Evolutionary conservation across 2,329 filamentous ascomycete species (phyloP).

Genomic region (Calonectria fujianensis): DNA sequence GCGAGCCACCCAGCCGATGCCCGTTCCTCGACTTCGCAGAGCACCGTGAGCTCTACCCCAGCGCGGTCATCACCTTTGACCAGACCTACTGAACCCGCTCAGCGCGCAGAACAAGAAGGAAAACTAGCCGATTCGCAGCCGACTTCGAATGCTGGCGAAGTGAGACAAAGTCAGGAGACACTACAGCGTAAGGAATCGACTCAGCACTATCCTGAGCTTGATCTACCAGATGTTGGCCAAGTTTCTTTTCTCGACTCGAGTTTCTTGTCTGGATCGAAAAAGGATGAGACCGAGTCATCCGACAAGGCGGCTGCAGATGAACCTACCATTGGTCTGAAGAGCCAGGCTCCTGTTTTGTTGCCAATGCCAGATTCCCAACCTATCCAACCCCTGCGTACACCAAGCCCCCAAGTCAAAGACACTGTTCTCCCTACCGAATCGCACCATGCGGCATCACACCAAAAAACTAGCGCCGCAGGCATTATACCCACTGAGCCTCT

Average conservation of each 20-base stretch:
- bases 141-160: conserved; percentile 67
- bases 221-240: conserved; percentile 74
- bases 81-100: conserved; percentile 82
- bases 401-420: conserved; percentile 55
- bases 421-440: conserved; percentile 30
- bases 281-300: conserved; percentile 36
- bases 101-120: conserved; percentile 80
- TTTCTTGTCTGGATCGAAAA: conserved; percentile 67
- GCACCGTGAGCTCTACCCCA: conserved; percentile 46
- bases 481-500: conserved; percentile 67
- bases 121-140: conserved; percentile 76
- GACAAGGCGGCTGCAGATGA: conserved; percentile 7
- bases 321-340: conserved; percentile 18
- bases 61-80: conserved; percentile 77
- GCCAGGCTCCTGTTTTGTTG: conserved; percentile 38
- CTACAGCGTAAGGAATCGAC: background rate
- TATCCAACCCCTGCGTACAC: conserved; percentile 60
- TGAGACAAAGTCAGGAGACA: background rate
- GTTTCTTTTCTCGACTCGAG: conserved; percentile 77
- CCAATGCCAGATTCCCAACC: conserved; percentile 50
- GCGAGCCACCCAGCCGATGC: conserved; percentile 44
- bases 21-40: conserved; percentile 53
- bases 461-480: conserved; percentile 43
- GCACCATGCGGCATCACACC: conserved; percentile 30
- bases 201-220: conserved; percentile 58